phyloP scores from a whole-genome alignment of 495 filamentous ascomycete genomes.

The Cercophora newfieldiana region DNA sequence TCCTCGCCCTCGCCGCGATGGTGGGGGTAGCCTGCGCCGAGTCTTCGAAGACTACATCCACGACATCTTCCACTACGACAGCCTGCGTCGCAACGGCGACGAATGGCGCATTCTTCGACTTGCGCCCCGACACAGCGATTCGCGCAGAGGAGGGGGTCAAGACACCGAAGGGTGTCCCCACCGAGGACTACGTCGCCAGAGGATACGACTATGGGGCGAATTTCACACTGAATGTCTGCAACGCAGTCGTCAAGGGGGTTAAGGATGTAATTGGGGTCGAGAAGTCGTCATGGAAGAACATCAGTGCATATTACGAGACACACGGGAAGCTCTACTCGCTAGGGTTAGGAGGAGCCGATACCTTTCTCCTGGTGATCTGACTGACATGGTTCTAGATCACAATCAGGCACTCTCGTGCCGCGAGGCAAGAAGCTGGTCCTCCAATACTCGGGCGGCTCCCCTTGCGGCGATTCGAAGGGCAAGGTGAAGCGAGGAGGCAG shows the following conservation, averaged over 20 bases:
- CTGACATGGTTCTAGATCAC: slow-evolving; percentile 51
- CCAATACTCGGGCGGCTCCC: slow-evolving; percentile 88
- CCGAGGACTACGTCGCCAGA: slow-evolving; percentile 76
- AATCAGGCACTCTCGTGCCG: slow-evolving; percentile 68
- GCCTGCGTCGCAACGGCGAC: slow-evolving; percentile 81
- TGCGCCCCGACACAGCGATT: slow-evolving; percentile 69
- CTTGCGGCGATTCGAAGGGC: slow-evolving; percentile 54
- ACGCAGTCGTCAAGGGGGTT: slow-evolving; percentile 74
- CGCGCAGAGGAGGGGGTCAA: slow-evolving; percentile 49
- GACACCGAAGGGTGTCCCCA: slow-evolving; percentile 54
- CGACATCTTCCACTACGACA: slow-evolving; percentile 40
- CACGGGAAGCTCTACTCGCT: slow-evolving; percentile 78
- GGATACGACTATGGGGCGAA: slow-evolving; percentile 87
- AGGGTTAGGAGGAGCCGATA: slow-evolving; percentile 58
- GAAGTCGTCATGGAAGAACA: slow-evolving; percentile 66
- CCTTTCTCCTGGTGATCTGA: background rate
- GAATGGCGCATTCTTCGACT: slow-evolving; percentile 84
- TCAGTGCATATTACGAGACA: slow-evolving; percentile 85
- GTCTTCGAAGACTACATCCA: slow-evolving; percentile 18
- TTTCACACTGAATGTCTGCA: slow-evolving; percentile 95
- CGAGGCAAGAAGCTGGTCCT: slow-evolving; percentile 88
- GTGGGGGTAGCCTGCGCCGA: slow-evolving; percentile 21
- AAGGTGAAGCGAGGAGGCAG: slow-evolving; percentile 24
- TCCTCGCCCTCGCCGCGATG: slow-evolving; percentile 27
- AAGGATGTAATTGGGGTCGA: slow-evolving; percentile 71